Evolutionary conservation across 768 basidiomycete genomes (phyloP).

Genomic region (Mycena galopus): DNA sequence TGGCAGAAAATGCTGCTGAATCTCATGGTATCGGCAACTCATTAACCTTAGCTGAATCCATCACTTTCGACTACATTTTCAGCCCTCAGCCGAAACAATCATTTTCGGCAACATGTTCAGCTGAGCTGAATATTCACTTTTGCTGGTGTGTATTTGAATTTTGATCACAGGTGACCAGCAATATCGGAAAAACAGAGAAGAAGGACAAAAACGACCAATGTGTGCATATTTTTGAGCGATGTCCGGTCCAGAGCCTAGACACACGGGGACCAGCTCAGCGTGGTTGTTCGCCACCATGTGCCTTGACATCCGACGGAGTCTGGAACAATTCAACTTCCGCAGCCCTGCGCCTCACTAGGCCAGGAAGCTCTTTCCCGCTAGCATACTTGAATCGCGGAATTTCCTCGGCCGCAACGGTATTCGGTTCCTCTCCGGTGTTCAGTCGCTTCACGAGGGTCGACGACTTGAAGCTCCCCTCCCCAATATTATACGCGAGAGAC

Average conservation of each 20-base stretch:
- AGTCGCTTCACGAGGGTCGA: constrained; percentile 49
- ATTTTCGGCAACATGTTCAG: too few relatives aligned
- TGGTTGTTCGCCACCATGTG: constrained; percentile 29
- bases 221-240: not conserved
- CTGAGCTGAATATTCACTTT: too few relatives aligned
- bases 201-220: not conserved
- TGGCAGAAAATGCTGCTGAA: too few relatives aligned
- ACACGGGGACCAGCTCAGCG: not conserved
- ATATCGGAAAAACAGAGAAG: not conserved
- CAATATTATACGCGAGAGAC: constrained; percentile 48
- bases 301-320: constrained; percentile 44
- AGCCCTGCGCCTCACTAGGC: constrained; percentile 44
- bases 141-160: too few relatives aligned
- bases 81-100: too few relatives aligned
- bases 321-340: constrained; percentile 50
- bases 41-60: too few relatives aligned
- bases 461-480: constrained; percentile 42
- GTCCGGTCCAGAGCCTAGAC: not conserved
- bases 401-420: constrained; percentile 49
- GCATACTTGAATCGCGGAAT: constrained; percentile 45
- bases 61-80: too few relatives aligned
- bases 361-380: constrained; percentile 42
- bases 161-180: too few relatives aligned
- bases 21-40: too few relatives aligned
- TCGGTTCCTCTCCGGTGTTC: constrained; percentile 48